These are phyloP conservation scores for Tuber magnatum DNA, from an alignment of 495 filamentous ascomycete species.

Conservation along the genomic window DNA sequence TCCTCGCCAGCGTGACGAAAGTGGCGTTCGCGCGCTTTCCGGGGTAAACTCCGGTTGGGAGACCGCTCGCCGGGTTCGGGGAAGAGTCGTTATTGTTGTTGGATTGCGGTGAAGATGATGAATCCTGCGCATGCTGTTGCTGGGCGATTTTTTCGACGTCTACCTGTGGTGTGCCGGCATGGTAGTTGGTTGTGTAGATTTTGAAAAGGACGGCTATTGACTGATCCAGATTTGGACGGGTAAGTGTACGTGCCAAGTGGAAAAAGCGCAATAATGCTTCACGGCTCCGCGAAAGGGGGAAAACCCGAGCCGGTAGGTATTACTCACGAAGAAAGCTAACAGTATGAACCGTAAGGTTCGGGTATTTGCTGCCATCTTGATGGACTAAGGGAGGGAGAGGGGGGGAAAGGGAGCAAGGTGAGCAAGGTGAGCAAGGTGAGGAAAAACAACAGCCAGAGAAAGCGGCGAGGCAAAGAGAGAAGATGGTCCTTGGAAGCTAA, in stretches of 20 bases:
- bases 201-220: conserved; percentile 40
- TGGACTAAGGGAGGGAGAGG: background rate
- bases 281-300: background rate
- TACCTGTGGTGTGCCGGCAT: conserved; percentile 39
- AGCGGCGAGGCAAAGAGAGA: background rate
- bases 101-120: background rate
- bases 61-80: conserved; percentile 37
- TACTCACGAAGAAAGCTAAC: conserved; percentile 74
- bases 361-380: conserved; percentile 38
- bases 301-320: background rate
- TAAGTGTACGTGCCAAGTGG: background rate
- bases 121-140: conserved; percentile 17
- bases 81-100: conserved; percentile 8
- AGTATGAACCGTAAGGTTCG: conserved; percentile 72
- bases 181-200: conserved; percentile 40
- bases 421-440: background rate
- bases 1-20: conserved; percentile 90
- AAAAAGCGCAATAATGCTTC: background rate
- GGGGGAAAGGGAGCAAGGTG: background rate
- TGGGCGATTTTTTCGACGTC: conserved; percentile 24
- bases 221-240: conserved; percentile 7
- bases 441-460: background rate
- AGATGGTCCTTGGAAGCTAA: conserved; percentile 8
- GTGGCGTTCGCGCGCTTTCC: conserved; percentile 84
- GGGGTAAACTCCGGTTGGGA: conserved; percentile 48